Conservation (phyloP, 352 stramenopile genomes). For the Pythium aphanidermatum region DNA sequence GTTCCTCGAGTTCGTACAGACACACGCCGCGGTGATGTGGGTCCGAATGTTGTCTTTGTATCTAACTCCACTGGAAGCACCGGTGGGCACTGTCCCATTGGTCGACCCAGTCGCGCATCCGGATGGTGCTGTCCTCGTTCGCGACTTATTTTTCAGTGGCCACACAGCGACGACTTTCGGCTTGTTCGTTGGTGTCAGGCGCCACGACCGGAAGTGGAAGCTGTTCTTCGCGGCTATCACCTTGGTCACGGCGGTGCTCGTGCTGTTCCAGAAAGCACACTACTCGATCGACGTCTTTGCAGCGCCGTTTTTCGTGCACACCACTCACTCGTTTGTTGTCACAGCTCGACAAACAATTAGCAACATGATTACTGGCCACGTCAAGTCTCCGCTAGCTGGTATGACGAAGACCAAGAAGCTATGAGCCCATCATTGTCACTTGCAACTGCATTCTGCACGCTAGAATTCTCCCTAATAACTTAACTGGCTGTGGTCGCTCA, state of each 20-base stretch:
- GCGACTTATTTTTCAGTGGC: conserved; percentile 34
- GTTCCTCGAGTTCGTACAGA: conserved; percentile 29
- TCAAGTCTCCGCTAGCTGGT: conserved; percentile 8
- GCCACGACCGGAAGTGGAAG: conserved; percentile 24
- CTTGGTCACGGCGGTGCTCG: conserved; percentile 19
- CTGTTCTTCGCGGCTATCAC: conserved; percentile 17
- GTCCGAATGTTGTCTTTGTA: conserved; percentile 32
- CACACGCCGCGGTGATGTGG: conserved; percentile 26
- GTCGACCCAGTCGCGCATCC: conserved; percentile 24
- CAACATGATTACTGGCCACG: not conserved
- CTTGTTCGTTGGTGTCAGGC: conserved; percentile 22
- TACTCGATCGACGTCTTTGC: conserved; percentile 33
- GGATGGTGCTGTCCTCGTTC: conserved; percentile 23
- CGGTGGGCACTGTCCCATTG: conserved; percentile 21
- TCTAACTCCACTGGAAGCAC: conserved; percentile 27
- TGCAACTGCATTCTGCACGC: no score
- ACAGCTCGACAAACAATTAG: not conserved
- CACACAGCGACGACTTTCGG: conserved; percentile 30
- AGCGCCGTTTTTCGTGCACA: conserved; percentile 32
- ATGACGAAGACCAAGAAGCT: conserved; percentile 6
- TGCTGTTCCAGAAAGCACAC: conserved; percentile 30
- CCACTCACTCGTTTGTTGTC: conserved; percentile 20
- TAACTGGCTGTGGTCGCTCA: no score
- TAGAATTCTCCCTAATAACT: no score
- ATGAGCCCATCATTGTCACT: no score